Evolutionary conservation across 1,284 basidiomycete genomes (phyloP).

Genomic region (Heliocybe sulcata): DNA sequence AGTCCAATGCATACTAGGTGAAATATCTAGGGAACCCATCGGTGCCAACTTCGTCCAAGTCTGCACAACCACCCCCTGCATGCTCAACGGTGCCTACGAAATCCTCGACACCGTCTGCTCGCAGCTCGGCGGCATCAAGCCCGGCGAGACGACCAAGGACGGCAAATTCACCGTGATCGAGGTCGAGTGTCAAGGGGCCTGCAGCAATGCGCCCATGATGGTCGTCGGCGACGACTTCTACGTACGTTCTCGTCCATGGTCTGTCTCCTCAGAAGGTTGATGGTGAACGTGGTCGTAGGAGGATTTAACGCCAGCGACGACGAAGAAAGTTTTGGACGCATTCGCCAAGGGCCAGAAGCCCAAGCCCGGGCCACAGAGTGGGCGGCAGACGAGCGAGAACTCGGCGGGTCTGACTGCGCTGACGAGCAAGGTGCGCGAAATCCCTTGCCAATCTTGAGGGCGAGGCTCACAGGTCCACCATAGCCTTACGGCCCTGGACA

Average conservation of each 20-base stretch:
- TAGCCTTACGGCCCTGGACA: conserved; percentile 95
- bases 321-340: conserved; percentile 82
- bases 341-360: conserved; percentile 84
- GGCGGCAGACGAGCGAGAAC: conserved; percentile 85
- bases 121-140: conserved; percentile 79
- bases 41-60: conserved; percentile 95
- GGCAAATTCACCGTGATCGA: conserved; percentile 97
- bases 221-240: conserved; percentile 97
- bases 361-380: conserved; percentile 88
- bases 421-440: conserved; percentile 61
- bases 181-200: conserved; percentile 98
- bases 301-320: conserved; percentile 91
- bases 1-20: neutral
- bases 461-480: conserved; percentile 1
- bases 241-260: conserved; percentile 37
- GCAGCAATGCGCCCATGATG: conserved; percentile 99
- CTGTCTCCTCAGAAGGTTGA: neutral
- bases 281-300: conserved; percentile 49
- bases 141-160: conserved; percentile 90
- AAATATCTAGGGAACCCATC: conserved; percentile 75
- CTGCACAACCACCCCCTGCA: conserved; percentile 98
- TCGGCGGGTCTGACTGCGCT: conserved; percentile 84
- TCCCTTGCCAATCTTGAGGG: conserved; percentile 7
- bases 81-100: conserved; percentile 89
- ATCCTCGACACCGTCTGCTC: conserved; percentile 84